Percentiles rank a stretch among this genome's conserved stretches.
Conservation (phyloP, 495 filamentous ascomycete genomes). For the Penicillium chermesinum region DNA sequence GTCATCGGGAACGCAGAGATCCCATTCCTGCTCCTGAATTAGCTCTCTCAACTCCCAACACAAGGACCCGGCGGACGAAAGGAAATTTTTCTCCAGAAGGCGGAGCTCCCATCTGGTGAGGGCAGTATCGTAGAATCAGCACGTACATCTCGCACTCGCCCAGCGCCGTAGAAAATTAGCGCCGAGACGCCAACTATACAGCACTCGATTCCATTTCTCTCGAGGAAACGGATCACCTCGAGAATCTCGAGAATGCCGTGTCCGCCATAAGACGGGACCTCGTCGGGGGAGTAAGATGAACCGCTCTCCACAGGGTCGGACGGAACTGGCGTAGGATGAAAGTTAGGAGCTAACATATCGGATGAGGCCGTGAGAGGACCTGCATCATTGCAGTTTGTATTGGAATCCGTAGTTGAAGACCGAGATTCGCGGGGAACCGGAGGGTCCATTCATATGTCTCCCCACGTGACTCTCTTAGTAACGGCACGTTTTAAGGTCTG, state of each 20-base stretch:
- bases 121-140: constrained; percentile 1
- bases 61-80: constrained; percentile 5
- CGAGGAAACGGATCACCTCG: constrained; percentile 23
- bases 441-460: constrained; percentile 3
- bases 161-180: constrained; percentile 27
- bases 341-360: constrained; percentile 18
- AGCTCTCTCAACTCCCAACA: not conserved
- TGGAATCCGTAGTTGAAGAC: not conserved
- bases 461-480: constrained; percentile 6
- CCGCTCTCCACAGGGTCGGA: constrained; percentile 10
- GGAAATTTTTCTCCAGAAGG: not conserved
- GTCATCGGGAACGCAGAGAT: constrained; percentile 25
- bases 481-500: not conserved
- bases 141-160: constrained; percentile 25
- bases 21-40: constrained; percentile 22
- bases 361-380: constrained; percentile 1
- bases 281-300: constrained; percentile 16
- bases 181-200: constrained; percentile 27
- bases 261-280: constrained; percentile 21
- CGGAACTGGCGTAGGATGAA: constrained; percentile 13
- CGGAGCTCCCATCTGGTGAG: not conserved
- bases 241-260: constrained; percentile 27
- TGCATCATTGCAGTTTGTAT: not conserved
- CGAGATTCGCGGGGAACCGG: constrained; percentile 15
- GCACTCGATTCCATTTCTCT: constrained; percentile 25